Evolutionary conservation across 2,329 filamentous ascomycete species (phyloP), one percentile per base, ranked within the genome.

Genomic region (Lasiodiplodia citricola): DNA sequence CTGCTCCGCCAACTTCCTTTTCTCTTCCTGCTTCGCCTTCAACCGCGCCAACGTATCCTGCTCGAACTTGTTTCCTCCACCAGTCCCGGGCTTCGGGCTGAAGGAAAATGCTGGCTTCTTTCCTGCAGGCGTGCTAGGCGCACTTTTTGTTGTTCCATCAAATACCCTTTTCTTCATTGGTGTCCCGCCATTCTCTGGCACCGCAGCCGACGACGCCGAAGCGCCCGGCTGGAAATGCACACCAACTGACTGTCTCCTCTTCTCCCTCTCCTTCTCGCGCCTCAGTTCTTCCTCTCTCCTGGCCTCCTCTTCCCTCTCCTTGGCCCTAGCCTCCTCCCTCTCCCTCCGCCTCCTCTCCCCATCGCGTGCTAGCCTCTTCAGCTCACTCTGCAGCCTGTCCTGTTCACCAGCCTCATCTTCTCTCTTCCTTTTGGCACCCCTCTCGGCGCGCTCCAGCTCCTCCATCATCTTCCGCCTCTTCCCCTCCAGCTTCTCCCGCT

Each of bases 361-460:
- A 38, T 68, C 67, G 16, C 54, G 11, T 51, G 58, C 58, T 50
- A 68, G 11, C 52, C 67, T 37, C 67, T 57, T 68, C 35, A 68
- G 83, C 76, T 88, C 85, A 71, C 82, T 81, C 70, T 86, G 83
- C 68, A 88, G 75, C 70, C 83, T 76, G 76, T 86, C 78, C 80
- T 85, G 77, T 78, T 86, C 80, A 41, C 76, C 80, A 64, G 75
- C 74, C 50, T 82, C 82, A 41, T 80, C 81, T 1, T 79, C 78
- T n/a, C 82, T 79, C 64, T 84, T 80, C 69, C 83, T 79, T 71
- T 83, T 80, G 0, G 81, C 83, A 18, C 82, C 83, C 23, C 87
- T 83, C 79, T 97, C 95, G 23, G 92, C 84, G 31, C 88, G 87
- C 81, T 97, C 94, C 63, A 98, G 82, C 76, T 97, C 94, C 75